Evolutionary conservation across 805 yeast genomes (phyloP), one percentile per base, ranked within the genome.

Genomic region (Huiozyma naganishii): DNA sequence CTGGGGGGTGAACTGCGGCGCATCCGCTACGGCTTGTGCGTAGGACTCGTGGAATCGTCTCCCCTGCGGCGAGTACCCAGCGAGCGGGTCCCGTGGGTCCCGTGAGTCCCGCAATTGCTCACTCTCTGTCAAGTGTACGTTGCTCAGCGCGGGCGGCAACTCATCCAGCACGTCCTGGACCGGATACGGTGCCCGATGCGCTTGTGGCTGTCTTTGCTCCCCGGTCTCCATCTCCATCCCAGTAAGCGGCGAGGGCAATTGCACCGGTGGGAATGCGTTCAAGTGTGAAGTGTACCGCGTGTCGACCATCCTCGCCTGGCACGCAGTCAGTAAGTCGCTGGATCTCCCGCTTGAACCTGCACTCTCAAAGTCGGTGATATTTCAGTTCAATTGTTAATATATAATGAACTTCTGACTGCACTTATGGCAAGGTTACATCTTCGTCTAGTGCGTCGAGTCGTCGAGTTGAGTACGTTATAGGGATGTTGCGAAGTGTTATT

Each of bases 1-100:
- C 6, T 57, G 64, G 0, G 80, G 74, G 13, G 74, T 67, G 47
- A 73, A 74, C 1, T 45, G 53, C 2, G 52, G 45, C 1, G 60
- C 46, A 46, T 63, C 66, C 4, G 48, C 38, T 0, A 62, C 49
- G 1, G 60, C 55, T 10, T 46, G 29, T 17, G 51, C 46, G 44
- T 61, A 59, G 2, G 54, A 45, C 35, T 51, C 42, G 32, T 49
- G 49, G 43, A 62, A 63, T 35, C 47, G 30, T 29, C 46, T 12
- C 3, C 56, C 61, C 42, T 28, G 47, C 45, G 12, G 55, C 46
- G 40, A 51, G 34, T 32, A 32, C 10, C 34, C 34, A 10, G 13
- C 11, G 34, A 7, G 45, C 40, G 10, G 10, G n/a, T 32, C 34
- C 34, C 10, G n/a, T 30, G 33, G 33, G 10, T 8, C 11, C 33